phyloP scores from a whole-genome alignment of 257 asterid genomes.

The Nyctanthes arbortristis region DNA sequence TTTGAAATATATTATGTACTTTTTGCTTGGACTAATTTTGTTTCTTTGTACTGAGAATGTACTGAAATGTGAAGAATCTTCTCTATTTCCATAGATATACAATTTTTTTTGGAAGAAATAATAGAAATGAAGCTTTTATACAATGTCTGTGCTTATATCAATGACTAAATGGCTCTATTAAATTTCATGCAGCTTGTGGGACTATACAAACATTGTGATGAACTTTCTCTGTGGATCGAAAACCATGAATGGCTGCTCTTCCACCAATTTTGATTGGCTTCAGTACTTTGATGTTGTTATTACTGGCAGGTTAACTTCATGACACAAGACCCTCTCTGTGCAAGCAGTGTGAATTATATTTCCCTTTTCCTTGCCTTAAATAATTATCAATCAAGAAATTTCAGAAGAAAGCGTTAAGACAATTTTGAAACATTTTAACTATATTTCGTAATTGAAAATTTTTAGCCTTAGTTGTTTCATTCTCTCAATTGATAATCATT shows the following conservation, averaged over 20 bases:
- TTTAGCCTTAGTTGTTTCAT: not conserved
- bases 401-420: constrained; percentile 12
- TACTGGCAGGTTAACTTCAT: constrained; percentile 83
- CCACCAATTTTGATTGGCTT: constrained; percentile 80
- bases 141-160: constrained; percentile 3
- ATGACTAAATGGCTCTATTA: constrained; percentile 15
- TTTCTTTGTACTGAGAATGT: constrained; percentile 3
- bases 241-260: constrained; percentile 45
- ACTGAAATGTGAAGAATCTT: constrained; percentile 14
- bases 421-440: not conserved
- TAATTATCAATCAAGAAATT: constrained; percentile 6
- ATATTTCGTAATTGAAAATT: not conserved
- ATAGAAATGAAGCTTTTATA: not conserved
- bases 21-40: not conserved
- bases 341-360: not conserved
- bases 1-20: not conserved
- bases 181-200: constrained; percentile 89
- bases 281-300: constrained; percentile 79
- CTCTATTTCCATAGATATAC: not conserved
- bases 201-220: constrained; percentile 90
- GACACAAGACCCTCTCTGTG: constrained; percentile 15
- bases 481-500: not conserved
- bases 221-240: constrained; percentile 82
- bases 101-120: too few species aligned
- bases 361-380: not conserved